Percentiles rank a stretch among this genome's conserved stretches.
Evolutionary conservation across 2,329 filamentous ascomycete species (phyloP).

Genomic region (Paraphoma sp.): DNA sequence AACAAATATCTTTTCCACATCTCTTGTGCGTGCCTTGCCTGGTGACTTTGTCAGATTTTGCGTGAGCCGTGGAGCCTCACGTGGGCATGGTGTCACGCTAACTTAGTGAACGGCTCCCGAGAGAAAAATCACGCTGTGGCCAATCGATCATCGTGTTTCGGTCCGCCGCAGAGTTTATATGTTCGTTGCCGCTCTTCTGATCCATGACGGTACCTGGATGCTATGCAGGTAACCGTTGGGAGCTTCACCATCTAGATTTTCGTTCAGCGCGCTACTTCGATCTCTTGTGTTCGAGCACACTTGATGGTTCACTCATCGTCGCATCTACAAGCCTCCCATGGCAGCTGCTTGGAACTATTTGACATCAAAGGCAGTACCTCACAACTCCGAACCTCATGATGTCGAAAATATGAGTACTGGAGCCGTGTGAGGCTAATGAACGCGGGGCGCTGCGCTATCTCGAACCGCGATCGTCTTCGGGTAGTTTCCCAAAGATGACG

Average conservation of each 20-base stretch:
- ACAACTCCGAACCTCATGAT: background rate
- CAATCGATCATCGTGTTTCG: too few species aligned
- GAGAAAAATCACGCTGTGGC: too few species aligned
- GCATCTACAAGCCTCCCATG: background rate
- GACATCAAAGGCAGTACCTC: background rate
- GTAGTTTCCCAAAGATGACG: background rate
- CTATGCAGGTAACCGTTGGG: background rate
- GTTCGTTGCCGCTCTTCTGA: background rate
- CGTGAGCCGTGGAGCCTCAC: too few species aligned
- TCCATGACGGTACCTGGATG: background rate
- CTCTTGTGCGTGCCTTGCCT: too few species aligned
- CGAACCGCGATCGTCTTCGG: background rate
- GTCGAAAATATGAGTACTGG: background rate
- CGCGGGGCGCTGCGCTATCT: background rate
- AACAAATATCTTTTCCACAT: too few species aligned
- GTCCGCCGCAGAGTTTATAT: too few species aligned
- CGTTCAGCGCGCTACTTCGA: background rate
- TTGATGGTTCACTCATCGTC: background rate
- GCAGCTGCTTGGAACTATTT: background rate
- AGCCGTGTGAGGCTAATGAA: background rate
- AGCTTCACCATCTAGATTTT: background rate
- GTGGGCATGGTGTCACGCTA: too few species aligned
- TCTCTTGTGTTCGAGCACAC: background rate
- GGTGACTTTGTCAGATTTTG: too few species aligned
- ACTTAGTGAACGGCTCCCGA: too few species aligned